Evolutionary conservation across 306 rosid genomes (phyloP).

Genomic region (Ormosia semicastrata): DNA sequence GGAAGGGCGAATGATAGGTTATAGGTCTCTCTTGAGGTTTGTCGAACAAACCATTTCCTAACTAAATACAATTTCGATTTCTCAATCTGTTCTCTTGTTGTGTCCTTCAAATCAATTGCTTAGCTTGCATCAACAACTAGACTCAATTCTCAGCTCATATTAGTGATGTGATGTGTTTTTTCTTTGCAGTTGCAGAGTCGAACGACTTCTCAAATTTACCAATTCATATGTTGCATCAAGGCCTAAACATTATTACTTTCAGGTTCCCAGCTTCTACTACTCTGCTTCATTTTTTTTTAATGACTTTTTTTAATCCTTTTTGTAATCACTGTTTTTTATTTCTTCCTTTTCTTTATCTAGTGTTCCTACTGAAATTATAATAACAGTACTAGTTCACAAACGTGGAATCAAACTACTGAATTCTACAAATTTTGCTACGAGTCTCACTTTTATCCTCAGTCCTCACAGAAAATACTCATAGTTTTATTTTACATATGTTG

Average conservation of each 20-base stretch:
- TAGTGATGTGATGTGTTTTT: background rate
- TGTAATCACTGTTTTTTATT: background rate
- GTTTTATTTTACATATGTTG: background rate
- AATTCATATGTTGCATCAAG: conserved; percentile 27
- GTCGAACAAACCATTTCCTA: background rate
- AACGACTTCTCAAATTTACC: conserved; percentile 51
- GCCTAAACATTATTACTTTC: conserved; percentile 32
- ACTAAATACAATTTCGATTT: background rate
- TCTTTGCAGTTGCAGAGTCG: conserved; percentile 60
- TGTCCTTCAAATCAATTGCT: too few relatives aligned
- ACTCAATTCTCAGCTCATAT: background rate
- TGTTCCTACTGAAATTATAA: background rate
- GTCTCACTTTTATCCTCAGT: background rate
- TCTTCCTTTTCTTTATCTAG: background rate
- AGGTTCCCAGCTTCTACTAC: conserved; percentile 38
- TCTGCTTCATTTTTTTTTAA: background rate
- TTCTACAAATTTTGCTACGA: background rate
- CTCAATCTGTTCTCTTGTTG: background rate
- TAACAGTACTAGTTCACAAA: background rate
- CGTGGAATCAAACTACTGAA: background rate
- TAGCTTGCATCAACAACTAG: too few relatives aligned
- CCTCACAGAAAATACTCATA: too few relatives aligned
- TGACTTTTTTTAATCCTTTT: background rate
- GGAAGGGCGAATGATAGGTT: conserved; percentile 12
- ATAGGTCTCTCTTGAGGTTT: conserved; percentile 12